These are phyloP conservation scores for Microsporum canis DNA, from an alignment of 2,329 filamentous ascomycete genomes.

Conservation along the genomic window DNA sequence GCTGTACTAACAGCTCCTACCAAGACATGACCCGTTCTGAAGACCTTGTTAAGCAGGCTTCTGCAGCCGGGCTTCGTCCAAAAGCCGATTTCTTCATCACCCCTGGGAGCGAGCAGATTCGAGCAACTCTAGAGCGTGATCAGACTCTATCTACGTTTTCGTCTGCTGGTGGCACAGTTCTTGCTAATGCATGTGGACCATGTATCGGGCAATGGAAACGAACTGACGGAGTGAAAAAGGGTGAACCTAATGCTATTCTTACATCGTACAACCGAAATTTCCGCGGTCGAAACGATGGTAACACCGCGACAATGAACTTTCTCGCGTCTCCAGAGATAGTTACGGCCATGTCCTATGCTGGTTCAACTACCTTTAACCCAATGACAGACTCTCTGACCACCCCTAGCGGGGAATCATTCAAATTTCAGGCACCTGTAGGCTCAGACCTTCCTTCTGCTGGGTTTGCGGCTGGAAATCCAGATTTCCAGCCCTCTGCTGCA, in stretches of 20 bases:
- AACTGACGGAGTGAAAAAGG: constrained; percentile 73
- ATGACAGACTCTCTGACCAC: constrained; percentile 76
- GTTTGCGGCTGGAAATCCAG: constrained; percentile 67
- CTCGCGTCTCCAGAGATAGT: constrained; percentile 93
- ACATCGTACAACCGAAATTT: constrained; percentile 99
- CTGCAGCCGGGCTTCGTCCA: constrained; percentile 77
- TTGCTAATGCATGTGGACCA: constrained; percentile 90
- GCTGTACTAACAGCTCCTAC: constrained; percentile 98
- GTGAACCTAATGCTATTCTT: constrained; percentile 84
- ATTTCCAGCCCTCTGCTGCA: constrained; percentile 61
- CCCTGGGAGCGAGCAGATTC: constrained; percentile 91
- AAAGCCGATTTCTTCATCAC: constrained; percentile 91
- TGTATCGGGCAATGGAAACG: constrained; percentile 95
- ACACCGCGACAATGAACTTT: constrained; percentile 97
- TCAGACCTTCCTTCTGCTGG: constrained; percentile 54
- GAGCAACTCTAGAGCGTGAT: constrained; percentile 83
- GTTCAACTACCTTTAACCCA: constrained; percentile 89
- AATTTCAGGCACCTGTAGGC: constrained; percentile 63
- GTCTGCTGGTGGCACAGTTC: constrained; percentile 71
- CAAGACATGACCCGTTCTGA: constrained; percentile 97
- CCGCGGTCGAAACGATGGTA: constrained; percentile 91
- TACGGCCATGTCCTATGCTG: constrained; percentile 89
- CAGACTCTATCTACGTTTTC: constrained; percentile 77
- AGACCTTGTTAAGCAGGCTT: constrained; percentile 81
- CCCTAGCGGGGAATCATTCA: constrained; percentile 69